Base-by-base conservation (phyloP, 306 rosid genomes). In the Mucuna pruriens region DNA sequence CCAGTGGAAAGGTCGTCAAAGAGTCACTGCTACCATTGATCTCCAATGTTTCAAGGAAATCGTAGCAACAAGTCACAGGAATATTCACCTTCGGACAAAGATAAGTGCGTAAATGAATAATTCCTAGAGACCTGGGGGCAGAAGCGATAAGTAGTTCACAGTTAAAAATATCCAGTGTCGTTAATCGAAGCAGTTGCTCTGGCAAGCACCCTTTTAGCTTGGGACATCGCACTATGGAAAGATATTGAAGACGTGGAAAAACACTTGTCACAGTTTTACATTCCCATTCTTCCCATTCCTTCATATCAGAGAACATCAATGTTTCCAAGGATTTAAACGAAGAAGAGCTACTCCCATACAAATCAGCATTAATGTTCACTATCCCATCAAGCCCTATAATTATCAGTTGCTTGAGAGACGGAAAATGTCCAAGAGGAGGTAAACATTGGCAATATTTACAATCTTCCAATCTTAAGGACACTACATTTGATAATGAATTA, bases 341-440 rank as follows among this genome's bases (percentile, higher is more conserved):
- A 12, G 68, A 52, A 1, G 5, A 79, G 2, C 25, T 26, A 36
- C 15, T 20, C 42, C 34, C 67, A 52, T 39, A 39, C 17, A 74
- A 74, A 31, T 74, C 84, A 7, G 2, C 17, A 4, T 44, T 69
- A 12, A 81, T 54, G 0, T 2, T 36, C 7, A 6, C 39, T 4
- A 74, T 16, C n/a, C 22, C 13, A 17, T 3, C 0, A 2, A 63
- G 25, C 3, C 9, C 19, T 1, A 0, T 0, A 49, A 81, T 51
- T 0, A 0, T 0, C 2, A 81, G 69, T 0, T 1, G 0, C 29
- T 52, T 54, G 9, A 74, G 80, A 33, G 7, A 46, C 5, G 55
- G 54, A 4, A 82, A 40, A 2, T 16, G 58, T 9, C 81, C 81
- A 55, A 67, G 52, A 3, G 81, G 25, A 8, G 85, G 85, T 6